A percentile compares a stretch with the other conserved stretches of the same genome.
phyloP scores from a whole-genome alignment of 1,284 basidiomycete species.

The Marasmius tenuissimus region DNA sequence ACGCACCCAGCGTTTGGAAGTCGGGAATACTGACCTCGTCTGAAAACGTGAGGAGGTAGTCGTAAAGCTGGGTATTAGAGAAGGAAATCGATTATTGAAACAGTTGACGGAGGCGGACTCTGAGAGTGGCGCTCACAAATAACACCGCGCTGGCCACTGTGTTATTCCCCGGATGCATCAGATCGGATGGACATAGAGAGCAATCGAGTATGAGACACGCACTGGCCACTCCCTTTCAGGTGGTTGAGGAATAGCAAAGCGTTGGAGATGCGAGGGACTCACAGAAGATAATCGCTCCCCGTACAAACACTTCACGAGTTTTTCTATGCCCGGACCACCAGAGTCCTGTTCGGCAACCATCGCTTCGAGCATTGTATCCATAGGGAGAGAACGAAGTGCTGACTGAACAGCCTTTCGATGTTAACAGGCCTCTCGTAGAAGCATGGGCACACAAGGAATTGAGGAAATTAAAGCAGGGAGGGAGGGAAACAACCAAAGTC shows the following conservation, averaged over 20 bases:
- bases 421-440: neutral
- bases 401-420: neutral
- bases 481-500: neutral
- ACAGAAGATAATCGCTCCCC: neutral
- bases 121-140: neutral
- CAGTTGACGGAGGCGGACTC: neutral
- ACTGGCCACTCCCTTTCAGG: neutral
- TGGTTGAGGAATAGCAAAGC: neutral
- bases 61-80: neutral
- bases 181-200: neutral
- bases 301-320: neutral
- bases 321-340: neutral
- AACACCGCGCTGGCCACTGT: slow-evolving; percentile 1
- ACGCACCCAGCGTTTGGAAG: neutral
- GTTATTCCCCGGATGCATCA: neutral
- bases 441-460: neutral
- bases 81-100: no score
- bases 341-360: neutral
- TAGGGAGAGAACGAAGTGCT: neutral
- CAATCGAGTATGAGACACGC: neutral
- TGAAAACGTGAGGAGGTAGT: neutral
- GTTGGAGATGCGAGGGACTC: neutral
- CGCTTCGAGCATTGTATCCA: neutral
- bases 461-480: neutral
- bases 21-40: neutral